Evolutionary conservation across 345 rosid species (phyloP).

Genomic region (Salix udensis): DNA sequence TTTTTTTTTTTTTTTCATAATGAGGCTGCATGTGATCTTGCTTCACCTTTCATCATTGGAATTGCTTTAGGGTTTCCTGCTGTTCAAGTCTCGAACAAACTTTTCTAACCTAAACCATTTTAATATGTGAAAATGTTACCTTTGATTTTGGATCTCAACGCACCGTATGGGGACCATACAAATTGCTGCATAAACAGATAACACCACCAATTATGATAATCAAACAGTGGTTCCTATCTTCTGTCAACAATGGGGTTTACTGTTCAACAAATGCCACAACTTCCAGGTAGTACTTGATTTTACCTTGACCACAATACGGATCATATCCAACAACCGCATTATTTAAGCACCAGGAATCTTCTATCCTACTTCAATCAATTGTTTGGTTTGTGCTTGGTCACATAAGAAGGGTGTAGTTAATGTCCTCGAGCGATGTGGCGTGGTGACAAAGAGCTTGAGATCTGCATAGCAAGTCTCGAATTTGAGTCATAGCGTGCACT

Average conservation of each 20-base stretch:
- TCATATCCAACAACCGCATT: constrained; percentile 6
- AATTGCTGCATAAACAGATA: background rate
- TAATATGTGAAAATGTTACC: constrained; percentile 8
- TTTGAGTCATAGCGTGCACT: fast-evolving
- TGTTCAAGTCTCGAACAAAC: constrained; percentile 29
- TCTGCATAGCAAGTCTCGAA: fast-evolving
- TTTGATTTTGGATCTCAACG: constrained; percentile 12
- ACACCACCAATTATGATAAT: background rate
- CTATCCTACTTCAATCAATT: background rate
- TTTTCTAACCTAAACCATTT: constrained; percentile 19
- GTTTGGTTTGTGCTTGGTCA: background rate
- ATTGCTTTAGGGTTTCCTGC: constrained; percentile 25
- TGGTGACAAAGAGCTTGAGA: too few relatives aligned
- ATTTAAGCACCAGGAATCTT: background rate
- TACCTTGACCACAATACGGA: background rate
- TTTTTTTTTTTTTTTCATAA: constrained; percentile 18
- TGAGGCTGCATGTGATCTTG: constrained; percentile 41
- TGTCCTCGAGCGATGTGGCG: fast-evolving
- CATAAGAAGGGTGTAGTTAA: background rate
- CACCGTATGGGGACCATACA: constrained; percentile 6
- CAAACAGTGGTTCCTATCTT: background rate
- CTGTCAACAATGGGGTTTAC: constrained; percentile 7
- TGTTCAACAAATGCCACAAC: constrained; percentile 7
- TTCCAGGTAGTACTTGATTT: background rate
- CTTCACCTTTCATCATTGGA: constrained; percentile 44